Conservation (phyloP, 2,329 filamentous ascomycete genomes). For the Colletotrichum lentis region DNA sequence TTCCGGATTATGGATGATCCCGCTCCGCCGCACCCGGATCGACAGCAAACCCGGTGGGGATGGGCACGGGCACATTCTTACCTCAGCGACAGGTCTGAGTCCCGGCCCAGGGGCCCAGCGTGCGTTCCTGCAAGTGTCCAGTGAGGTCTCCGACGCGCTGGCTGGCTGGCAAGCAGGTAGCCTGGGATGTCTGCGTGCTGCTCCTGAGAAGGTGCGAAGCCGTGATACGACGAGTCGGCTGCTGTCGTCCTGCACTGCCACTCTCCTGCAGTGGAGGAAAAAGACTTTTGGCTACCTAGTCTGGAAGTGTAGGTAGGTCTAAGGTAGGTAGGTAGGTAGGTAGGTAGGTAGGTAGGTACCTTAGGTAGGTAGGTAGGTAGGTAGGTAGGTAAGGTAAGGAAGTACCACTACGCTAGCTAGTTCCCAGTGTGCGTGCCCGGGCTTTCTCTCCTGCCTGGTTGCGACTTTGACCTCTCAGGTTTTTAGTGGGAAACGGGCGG, state of each 20-base stretch:
- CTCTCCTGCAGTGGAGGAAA: not conserved
- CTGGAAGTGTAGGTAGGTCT: too few species aligned
- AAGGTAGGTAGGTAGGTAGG: too few species aligned
- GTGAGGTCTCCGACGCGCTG: not conserved
- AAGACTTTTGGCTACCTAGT: constrained; percentile 6
- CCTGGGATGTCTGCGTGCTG: not conserved
- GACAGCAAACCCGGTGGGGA: not conserved
- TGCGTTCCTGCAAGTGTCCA: constrained; percentile 14
- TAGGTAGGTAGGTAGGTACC: not conserved
- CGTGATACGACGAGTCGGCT: too few species aligned
- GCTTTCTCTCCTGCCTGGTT: not conserved
- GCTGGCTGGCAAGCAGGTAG: not conserved
- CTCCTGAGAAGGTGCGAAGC: not conserved
- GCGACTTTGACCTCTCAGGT: constrained; percentile 2
- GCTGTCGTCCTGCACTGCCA: constrained; percentile 20
- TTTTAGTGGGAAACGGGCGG: constrained; percentile 18
- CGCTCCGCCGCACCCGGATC: not conserved
- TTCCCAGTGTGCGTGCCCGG: not conserved
- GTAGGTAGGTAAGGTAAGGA: not conserved
- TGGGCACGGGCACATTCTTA: constrained; percentile 10
- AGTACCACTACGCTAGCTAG: constrained; percentile 15
- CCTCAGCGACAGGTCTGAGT: not conserved
- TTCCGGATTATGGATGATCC: constrained; percentile 31
- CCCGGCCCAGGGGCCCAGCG: not conserved
- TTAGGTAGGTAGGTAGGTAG: too few species aligned